Evolutionary conservation across 345 rosid species (phyloP).

Genomic region (Hibiscus tridactylites): DNA sequence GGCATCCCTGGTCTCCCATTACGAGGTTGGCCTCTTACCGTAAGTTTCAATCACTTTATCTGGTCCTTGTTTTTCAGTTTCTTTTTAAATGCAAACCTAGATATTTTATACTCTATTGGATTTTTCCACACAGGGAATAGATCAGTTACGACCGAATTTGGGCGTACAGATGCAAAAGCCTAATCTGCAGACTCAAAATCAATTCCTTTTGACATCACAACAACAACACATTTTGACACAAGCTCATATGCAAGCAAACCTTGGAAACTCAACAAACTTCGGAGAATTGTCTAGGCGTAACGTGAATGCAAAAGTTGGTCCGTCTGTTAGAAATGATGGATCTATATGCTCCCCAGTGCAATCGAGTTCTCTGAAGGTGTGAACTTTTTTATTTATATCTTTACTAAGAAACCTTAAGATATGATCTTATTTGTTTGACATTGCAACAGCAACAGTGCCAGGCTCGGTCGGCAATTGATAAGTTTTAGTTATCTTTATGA

Average conservation of each 20-base stretch:
- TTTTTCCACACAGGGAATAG: slow-evolving; percentile 35
- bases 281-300: slow-evolving; percentile 40
- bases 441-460: no score
- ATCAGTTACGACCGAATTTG: slow-evolving; percentile 42
- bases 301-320: slow-evolving; percentile 48
- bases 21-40: slow-evolving; percentile 68
- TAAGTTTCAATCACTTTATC: slow-evolving; percentile 24
- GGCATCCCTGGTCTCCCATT: slow-evolving; percentile 51
- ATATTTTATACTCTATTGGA: neutral
- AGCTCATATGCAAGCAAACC: slow-evolving; percentile 40
- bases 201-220: slow-evolving; percentile 45
- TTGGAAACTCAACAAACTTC: slow-evolving; percentile 36
- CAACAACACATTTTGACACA: slow-evolving; percentile 55
- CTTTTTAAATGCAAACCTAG: neutral
- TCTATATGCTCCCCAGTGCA: slow-evolving; percentile 45
- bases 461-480: no score
- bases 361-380: slow-evolving; percentile 58
- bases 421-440: neutral
- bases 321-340: slow-evolving; percentile 45
- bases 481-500: no score
- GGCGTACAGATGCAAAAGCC: slow-evolving; percentile 50
- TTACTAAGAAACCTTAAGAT: neutral
- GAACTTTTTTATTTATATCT: neutral
- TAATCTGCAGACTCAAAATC: slow-evolving; percentile 39
- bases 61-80: neutral